Evolutionary conservation across 2,329 filamentous ascomycete species (phyloP).

Genomic region (Seiridium cupressi): DNA sequence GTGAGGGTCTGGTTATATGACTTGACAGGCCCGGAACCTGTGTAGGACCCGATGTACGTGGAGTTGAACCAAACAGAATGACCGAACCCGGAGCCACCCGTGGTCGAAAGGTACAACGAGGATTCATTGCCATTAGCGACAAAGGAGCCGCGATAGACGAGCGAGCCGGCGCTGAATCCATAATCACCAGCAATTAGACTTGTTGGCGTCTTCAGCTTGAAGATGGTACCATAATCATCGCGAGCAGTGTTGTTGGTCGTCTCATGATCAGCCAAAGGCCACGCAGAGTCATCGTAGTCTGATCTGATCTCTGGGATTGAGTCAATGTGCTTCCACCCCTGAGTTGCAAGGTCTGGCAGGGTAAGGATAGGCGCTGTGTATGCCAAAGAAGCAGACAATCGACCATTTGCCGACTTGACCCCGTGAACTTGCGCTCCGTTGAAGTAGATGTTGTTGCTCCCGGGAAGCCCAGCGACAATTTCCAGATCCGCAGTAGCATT

Average conservation of each 20-base stretch:
- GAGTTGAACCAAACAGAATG: slow-evolving; percentile 69
- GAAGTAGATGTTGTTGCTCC: slow-evolving; percentile 55
- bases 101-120: slow-evolving; percentile 54
- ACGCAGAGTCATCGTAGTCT: slow-evolving; percentile 66
- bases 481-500: slow-evolving; percentile 68
- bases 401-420: slow-evolving; percentile 30
- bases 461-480: slow-evolving; percentile 59
- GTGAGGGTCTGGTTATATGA: slow-evolving; percentile 48
- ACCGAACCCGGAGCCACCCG: slow-evolving; percentile 68
- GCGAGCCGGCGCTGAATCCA: slow-evolving; percentile 67
- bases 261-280: slow-evolving; percentile 57
- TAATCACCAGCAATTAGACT: slow-evolving; percentile 71
- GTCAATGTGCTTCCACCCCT: slow-evolving; percentile 70
- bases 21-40: slow-evolving; percentile 14
- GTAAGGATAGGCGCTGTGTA: slow-evolving; percentile 27
- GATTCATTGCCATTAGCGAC: slow-evolving; percentile 60
- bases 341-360: slow-evolving; percentile 54
- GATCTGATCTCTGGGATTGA: slow-evolving; percentile 66
- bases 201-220: slow-evolving; percentile 48
- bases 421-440: slow-evolving; percentile 51
- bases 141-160: slow-evolving; percentile 72
- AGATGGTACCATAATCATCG: slow-evolving; percentile 3
- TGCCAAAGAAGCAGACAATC: slow-evolving; percentile 18
- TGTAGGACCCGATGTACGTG: slow-evolving; percentile 51
- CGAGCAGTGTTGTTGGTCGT: slow-evolving; percentile 56